Evolutionary conservation across 1,284 basidiomycete species (phyloP).

Genomic region (Ustilago shanxiensis): DNA sequence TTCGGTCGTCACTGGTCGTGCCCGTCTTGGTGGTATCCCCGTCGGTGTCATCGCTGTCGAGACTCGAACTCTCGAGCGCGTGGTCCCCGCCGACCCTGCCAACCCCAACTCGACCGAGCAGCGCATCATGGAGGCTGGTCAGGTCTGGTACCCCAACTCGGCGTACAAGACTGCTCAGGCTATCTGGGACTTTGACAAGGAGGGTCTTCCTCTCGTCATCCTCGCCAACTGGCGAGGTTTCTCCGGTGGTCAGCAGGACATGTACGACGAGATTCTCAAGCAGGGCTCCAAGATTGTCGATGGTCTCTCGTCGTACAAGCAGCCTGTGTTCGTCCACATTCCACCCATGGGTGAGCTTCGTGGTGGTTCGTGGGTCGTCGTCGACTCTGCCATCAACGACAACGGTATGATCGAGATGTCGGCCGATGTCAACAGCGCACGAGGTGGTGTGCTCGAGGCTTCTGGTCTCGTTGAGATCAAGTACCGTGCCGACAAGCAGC

Average conservation of each 20-base stretch:
- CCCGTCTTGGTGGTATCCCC: constrained; percentile 94
- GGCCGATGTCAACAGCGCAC: constrained; percentile 87
- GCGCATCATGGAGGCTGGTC: constrained; percentile 98
- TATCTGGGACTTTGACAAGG: constrained; percentile 97
- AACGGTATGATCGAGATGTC: constrained; percentile 91
- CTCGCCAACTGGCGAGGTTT: constrained; percentile 99
- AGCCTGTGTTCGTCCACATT: constrained; percentile 99
- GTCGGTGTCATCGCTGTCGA: constrained; percentile 98
- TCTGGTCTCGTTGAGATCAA: constrained; percentile 87
- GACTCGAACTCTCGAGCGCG: constrained; percentile 95
- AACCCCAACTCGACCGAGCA: constrained; percentile 98
- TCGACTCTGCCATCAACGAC: constrained; percentile 94
- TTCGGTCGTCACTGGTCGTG: constrained; percentile 81
- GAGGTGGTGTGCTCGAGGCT: constrained; percentile 93
- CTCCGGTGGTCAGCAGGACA: constrained; percentile 98
- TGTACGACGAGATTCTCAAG: constrained; percentile 74
- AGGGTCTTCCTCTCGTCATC: constrained; percentile 95
- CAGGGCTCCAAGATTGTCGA: constrained; percentile 83
- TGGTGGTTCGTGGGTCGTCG: constrained; percentile 99
- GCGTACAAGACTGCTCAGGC: constrained; percentile 99
- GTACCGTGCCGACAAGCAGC: constrained; percentile 80
- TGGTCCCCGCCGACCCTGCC: constrained; percentile 98
- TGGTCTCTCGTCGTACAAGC: constrained; percentile 94
- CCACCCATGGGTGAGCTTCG: constrained; percentile 98
- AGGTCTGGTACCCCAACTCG: constrained; percentile 99